Evolutionary conservation across 2,329 filamentous ascomycete genomes (phyloP).

Genomic region (Penicillium sp.): DNA sequence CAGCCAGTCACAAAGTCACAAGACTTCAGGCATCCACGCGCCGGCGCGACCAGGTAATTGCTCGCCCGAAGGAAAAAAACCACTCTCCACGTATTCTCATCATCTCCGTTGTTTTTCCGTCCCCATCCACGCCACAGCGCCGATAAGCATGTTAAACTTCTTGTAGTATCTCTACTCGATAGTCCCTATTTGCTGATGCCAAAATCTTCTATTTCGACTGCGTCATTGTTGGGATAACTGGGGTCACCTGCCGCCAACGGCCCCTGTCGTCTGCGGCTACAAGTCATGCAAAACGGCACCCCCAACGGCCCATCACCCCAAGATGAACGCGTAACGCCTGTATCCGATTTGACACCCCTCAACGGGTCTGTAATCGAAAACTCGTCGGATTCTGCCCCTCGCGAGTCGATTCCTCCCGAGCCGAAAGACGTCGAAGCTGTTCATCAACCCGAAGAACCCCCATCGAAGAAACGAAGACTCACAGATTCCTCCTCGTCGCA

Average conservation of each 20-base stretch:
- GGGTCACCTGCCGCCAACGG: constrained; percentile 41
- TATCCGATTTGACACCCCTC: constrained; percentile 23
- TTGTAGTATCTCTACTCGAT: constrained; percentile 32
- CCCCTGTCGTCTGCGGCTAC: constrained; percentile 43
- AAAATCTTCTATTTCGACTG: constrained; percentile 34
- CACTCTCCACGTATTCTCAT: constrained; percentile 39
- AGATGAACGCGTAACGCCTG: constrained; percentile 39
- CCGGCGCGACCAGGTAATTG: constrained; percentile 29
- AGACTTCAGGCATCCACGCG: constrained; percentile 14
- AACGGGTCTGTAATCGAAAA: constrained; percentile 23
- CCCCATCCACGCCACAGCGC: constrained; percentile 40
- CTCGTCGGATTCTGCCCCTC: constrained; percentile 21
- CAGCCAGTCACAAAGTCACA: constrained; percentile 19
- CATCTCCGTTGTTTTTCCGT: constrained; percentile 32
- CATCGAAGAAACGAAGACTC: constrained; percentile 48
- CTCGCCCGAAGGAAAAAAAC: constrained; percentile 41
- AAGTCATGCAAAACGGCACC: constrained; percentile 50
- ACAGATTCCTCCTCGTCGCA: constrained; percentile 34
- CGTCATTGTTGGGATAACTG: constrained; percentile 46
- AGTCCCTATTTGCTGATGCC: constrained; percentile 42
- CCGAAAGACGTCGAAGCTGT: constrained; percentile 31
- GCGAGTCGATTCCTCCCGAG: constrained; percentile 27
- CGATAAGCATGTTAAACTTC: constrained; percentile 48
- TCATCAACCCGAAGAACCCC: constrained; percentile 39
- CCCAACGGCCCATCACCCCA: constrained; percentile 41